phyloP scores from a whole-genome alignment of 2,329 filamentous ascomycete genomes.

The Neofusicoccum kwambonambiense region DNA sequence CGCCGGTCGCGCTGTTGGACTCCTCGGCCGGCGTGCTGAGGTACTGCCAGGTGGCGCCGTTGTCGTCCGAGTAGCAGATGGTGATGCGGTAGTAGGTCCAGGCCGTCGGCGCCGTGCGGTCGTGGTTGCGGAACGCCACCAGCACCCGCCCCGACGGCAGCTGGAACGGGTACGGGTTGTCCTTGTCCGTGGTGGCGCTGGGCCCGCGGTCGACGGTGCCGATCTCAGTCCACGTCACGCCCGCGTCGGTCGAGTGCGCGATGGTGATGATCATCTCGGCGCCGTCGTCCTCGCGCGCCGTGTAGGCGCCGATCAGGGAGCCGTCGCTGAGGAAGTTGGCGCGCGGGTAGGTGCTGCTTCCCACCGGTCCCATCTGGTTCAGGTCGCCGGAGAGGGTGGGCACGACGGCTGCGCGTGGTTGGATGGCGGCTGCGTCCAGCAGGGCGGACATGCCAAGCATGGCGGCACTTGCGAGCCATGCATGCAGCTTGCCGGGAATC shows the following conservation, averaged over 20 bases:
- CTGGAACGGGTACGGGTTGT: slow-evolving; percentile 35
- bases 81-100: slow-evolving; percentile 43
- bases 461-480: neutral
- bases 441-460: neutral
- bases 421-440: neutral
- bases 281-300: slow-evolving; percentile 24
- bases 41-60: slow-evolving; percentile 40
- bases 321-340: slow-evolving; percentile 31
- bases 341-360: slow-evolving; percentile 32
- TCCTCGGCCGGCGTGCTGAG: slow-evolving; percentile 28
- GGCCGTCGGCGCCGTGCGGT: slow-evolving; percentile 21
- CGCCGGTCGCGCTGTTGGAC: slow-evolving; percentile 33
- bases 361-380: slow-evolving; percentile 23
- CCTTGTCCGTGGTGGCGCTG: slow-evolving; percentile 27
- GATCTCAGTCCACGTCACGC: slow-evolving; percentile 22
- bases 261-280: slow-evolving; percentile 21
- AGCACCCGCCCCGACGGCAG: slow-evolving; percentile 34
- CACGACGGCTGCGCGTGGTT: neutral
- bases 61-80: slow-evolving; percentile 43
- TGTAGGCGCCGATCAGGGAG: slow-evolving; percentile 32
- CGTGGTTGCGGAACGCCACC: slow-evolving; percentile 36
- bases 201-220: slow-evolving; percentile 24
- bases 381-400: slow-evolving; percentile 22
- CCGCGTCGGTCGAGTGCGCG: slow-evolving; percentile 21
- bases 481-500: neutral